Percentiles rank a stretch among this genome's conserved stretches.
These are phyloP conservation scores for Zygoascus tannicola DNA, from an alignment of 805 yeast species.

Conservation along the genomic window DNA sequence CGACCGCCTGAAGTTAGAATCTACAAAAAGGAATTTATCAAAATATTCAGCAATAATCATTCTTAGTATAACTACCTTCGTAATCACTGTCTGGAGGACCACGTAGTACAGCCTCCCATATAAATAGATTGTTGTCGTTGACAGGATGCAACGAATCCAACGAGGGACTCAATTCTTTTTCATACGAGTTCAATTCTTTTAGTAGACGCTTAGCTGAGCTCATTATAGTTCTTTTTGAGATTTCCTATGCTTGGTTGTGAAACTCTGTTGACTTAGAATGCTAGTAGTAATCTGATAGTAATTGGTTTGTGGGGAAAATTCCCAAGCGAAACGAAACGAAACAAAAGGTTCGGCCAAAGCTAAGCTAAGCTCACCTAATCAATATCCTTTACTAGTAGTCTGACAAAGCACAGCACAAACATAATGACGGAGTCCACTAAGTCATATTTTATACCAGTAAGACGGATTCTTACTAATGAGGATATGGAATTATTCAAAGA, in stretches of 20 bases:
- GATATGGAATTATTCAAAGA: constrained; percentile 57
- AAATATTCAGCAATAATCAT: neutral
- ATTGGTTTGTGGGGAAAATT: too few species aligned
- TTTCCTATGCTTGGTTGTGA: too few species aligned
- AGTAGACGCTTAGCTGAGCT: constrained; percentile 21
- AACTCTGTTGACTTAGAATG: too few species aligned
- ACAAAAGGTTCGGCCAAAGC: too few species aligned
- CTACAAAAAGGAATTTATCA: neutral
- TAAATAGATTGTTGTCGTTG: constrained; percentile 18
- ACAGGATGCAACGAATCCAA: constrained; percentile 19
- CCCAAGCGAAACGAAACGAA: too few species aligned
- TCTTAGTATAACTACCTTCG: constrained; percentile 24
- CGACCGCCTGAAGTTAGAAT: constrained; percentile 29
- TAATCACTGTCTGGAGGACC: constrained; percentile 34
- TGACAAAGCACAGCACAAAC: neutral
- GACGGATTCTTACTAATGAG: constrained; percentile 43
- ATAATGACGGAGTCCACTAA: neutral
- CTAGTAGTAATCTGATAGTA: too few species aligned
- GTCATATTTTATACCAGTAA: constrained; percentile 14
- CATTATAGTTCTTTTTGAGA: too few species aligned
- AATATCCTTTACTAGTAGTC: neutral
- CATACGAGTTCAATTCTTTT: constrained; percentile 22
- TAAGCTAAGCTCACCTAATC: neutral
- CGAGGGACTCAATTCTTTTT: constrained; percentile 24
- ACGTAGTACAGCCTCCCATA: constrained; percentile 23